Percentiles rank a stretch among this genome's conserved stretches.
phyloP scores from a whole-genome alignment of 2,329 filamentous ascomycete genomes.

The Fusarium sp. region DNA sequence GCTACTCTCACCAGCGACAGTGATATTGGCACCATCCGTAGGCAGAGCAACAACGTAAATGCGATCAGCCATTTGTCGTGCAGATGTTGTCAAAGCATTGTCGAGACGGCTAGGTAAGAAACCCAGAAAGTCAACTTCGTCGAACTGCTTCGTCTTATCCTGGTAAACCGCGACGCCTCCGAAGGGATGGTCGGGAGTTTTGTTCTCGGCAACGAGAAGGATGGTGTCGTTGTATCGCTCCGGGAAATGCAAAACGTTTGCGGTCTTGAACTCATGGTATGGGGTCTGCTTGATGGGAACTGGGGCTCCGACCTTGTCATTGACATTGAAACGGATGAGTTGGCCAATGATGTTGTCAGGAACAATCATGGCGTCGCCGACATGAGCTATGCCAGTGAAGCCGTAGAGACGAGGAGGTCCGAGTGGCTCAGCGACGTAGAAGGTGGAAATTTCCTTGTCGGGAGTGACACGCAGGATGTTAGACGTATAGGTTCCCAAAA shows the following conservation, averaged over 20 bases:
- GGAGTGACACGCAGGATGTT: not conserved
- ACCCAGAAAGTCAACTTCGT: not conserved
- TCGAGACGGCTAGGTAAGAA: not conserved
- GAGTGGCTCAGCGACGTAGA: not conserved
- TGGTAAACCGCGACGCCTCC: not conserved
- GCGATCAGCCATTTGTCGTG: not conserved
- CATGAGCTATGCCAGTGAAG: not conserved
- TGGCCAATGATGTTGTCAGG: not conserved
- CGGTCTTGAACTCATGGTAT: not conserved
- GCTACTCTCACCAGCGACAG: not conserved
- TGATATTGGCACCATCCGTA: not conserved
- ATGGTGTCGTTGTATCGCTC: not conserved
- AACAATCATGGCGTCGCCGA: not conserved
- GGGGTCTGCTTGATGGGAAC: not conserved
- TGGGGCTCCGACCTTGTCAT: not conserved
- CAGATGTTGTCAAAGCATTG: not conserved
- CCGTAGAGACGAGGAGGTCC: not conserved
- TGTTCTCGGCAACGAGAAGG: not conserved
- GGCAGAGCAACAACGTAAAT: not conserved
- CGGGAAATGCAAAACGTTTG: not conserved
- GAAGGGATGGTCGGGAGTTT: not conserved
- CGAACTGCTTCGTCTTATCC: not conserved
- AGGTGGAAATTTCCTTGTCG: not conserved
- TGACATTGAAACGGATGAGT: not conserved
- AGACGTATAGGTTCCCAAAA: not conserved